Evolutionary conservation across 371 early-diverging fungal genomes (phyloP), one percentile per base, ranked within the genome.

Genomic region (Mucor irregularis): DNA sequence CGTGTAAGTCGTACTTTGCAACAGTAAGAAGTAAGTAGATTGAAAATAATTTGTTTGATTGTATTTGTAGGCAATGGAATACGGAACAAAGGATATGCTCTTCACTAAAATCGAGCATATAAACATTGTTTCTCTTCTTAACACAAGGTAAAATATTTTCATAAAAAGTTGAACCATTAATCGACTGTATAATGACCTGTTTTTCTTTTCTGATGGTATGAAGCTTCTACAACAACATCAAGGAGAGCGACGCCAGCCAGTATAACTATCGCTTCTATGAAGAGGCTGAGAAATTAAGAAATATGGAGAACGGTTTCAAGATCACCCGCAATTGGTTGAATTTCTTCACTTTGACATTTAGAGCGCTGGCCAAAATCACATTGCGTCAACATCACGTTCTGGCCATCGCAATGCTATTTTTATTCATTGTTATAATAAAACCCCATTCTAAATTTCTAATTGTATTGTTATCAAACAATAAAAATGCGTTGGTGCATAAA

Each of bases 301-400:
- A 86, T 43, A 78, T 65, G 26, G 80, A 74, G 61, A 68, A 80
- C 30, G 88, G 86, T 48, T 92, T 93, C 70, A 95, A 94, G 73
- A 90, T 96, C 48, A 84, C 39, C 39, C 39, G 39, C 39, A 21
- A 17, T 39, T 39, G 39, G 39, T 39, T 39, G 39, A 39, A 39
- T 39, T 39, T 39, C 39, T 39, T 39, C 39, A 39, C 39, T 39
- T 39, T 39, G 39, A 39, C 39, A 39, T 39, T 39, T 21, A 39
- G 39, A 39, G 39, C 39, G 9, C 39, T 39, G 39, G 39, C 21
- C 39, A 39, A 39, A 39, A 39, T 39, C 39, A 39, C 39, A 39
- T 39, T 39, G 39, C 39, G 39, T 39, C 39, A 39, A 39, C 39
- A 39, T 21, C 39, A 39, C 39, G 16, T 39, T 39, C 39, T 39